Evolutionary conservation across 768 basidiomycete species (phyloP).

Genomic region (Tricholoma matsutake): DNA sequence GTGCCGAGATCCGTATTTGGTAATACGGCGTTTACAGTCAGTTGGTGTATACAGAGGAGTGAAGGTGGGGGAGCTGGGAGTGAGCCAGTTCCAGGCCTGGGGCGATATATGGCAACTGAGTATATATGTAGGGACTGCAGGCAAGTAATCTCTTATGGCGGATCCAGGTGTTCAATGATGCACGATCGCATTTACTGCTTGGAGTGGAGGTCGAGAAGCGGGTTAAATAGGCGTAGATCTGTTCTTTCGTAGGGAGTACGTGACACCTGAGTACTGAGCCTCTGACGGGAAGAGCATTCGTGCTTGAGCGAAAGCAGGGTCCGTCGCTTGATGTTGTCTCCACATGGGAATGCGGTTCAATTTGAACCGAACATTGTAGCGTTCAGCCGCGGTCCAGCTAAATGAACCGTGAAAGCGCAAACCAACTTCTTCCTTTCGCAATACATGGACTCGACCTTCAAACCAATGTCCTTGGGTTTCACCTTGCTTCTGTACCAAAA

Average conservation of each 20-base stretch:
- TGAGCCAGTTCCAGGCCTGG: slow-evolving; percentile 51
- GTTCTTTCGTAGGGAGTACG: slow-evolving; percentile 3
- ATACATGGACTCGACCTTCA: slow-evolving; percentile 55
- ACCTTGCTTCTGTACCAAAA: slow-evolving; percentile 46
- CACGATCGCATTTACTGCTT: slow-evolving; percentile 47
- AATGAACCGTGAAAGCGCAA: slow-evolving; percentile 50
- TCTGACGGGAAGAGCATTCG: slow-evolving; percentile 49
- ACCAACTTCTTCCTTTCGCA: slow-evolving; percentile 47
- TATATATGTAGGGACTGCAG: background rate
- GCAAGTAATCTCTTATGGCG: slow-evolving; percentile 41
- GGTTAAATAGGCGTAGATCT: slow-evolving; percentile 34
- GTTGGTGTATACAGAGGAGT: too few species aligned
- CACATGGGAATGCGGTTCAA: slow-evolving; percentile 54
- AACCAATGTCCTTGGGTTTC: slow-evolving; percentile 45
- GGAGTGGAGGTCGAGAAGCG: slow-evolving; percentile 45
- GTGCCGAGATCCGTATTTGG: too few species aligned
- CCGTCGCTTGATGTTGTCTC: slow-evolving; percentile 59
- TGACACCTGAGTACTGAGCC: slow-evolving; percentile 28
- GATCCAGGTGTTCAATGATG: slow-evolving; percentile 41
- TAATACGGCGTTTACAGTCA: too few species aligned
- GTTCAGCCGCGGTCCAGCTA: slow-evolving; percentile 30
- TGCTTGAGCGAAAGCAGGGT: slow-evolving; percentile 39
- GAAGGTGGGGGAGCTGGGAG: too few species aligned
- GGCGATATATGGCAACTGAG: slow-evolving; percentile 1
- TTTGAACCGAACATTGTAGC: slow-evolving; percentile 53